Conservation (phyloP, 1,139 yeast species). For the Candida labiduridarum region DNA sequence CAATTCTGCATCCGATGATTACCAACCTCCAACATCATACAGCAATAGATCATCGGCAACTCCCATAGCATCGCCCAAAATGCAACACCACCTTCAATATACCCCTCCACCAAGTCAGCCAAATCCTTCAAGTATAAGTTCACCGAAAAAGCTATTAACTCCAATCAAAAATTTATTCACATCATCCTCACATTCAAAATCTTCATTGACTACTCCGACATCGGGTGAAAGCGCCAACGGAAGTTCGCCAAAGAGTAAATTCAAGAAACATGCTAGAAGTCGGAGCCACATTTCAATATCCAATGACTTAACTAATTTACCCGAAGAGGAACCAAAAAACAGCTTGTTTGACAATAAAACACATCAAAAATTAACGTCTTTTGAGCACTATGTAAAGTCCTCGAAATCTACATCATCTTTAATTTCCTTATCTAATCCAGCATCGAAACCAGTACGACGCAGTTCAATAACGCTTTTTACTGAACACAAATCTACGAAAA, state of each 20-base stretch:
- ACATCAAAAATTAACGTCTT: neutral
- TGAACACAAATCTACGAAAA: neutral
- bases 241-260: slow-evolving; percentile 9
- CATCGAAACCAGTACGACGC: slow-evolving; percentile 1
- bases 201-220: slow-evolving; percentile 15
- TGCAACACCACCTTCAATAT: slow-evolving; percentile 23
- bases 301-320: slow-evolving; percentile 7
- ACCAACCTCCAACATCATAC: slow-evolving; percentile 7
- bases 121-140: slow-evolving; percentile 25
- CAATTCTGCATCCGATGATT: slow-evolving; percentile 2
- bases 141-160: slow-evolving; percentile 46
- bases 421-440: neutral
- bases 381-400: slow-evolving; percentile 3
- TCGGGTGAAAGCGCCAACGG: slow-evolving; percentile 13
- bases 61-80: slow-evolving; percentile 26
- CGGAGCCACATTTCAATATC: slow-evolving; percentile 8
- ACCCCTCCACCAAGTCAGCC: slow-evolving; percentile 23
- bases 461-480: neutral
- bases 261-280: slow-evolving; percentile 10
- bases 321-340: slow-evolving; percentile 5
- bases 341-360: slow-evolving; percentile 5
- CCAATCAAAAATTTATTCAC: slow-evolving; percentile 46
- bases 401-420: slow-evolving; percentile 1
- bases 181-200: slow-evolving; percentile 21
- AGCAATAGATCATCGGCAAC: slow-evolving; percentile 14